These are phyloP conservation scores for Pistacia vera DNA, from an alignment of 345 rosid genomes.

Conservation along the genomic window DNA sequence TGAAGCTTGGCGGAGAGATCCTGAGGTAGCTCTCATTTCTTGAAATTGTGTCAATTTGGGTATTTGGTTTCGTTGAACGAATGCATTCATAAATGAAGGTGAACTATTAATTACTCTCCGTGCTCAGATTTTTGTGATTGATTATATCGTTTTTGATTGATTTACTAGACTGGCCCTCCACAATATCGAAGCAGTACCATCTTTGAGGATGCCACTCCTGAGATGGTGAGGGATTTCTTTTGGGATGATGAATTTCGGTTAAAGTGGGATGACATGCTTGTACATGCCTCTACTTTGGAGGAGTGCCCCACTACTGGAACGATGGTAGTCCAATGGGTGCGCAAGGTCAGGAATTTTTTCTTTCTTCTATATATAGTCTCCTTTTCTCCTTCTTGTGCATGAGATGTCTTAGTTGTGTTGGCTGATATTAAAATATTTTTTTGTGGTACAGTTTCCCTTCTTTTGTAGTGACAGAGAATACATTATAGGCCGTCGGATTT, in stretches of 20 bases:
- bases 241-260: conserved; percentile 91
- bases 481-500: conserved; percentile 90
- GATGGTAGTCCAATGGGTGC: conserved; percentile 89
- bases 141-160: conserved; percentile 22
- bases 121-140: conserved; percentile 18
- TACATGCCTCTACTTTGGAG: conserved; percentile 60
- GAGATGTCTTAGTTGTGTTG: conserved; percentile 7
- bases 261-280: conserved; percentile 92
- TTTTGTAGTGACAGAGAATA: conserved; percentile 97
- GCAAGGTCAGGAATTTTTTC: conserved; percentile 57
- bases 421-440: conserved; percentile 16
- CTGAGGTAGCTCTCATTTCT: conserved; percentile 47
- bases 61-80: background rate
- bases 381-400: background rate
- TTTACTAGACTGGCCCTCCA: conserved; percentile 76
- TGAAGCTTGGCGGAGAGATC: conserved; percentile 96
- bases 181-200: conserved; percentile 87
- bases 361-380: too few relatives aligned
- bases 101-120: background rate
- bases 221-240: conserved; percentile 89
- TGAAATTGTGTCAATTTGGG: background rate
- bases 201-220: conserved; percentile 89
- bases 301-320: conserved; percentile 73
- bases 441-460: conserved; percentile 83
- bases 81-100: background rate